Evolutionary conservation across 805 yeast species (phyloP).

Genomic region (Candida takata): DNA sequence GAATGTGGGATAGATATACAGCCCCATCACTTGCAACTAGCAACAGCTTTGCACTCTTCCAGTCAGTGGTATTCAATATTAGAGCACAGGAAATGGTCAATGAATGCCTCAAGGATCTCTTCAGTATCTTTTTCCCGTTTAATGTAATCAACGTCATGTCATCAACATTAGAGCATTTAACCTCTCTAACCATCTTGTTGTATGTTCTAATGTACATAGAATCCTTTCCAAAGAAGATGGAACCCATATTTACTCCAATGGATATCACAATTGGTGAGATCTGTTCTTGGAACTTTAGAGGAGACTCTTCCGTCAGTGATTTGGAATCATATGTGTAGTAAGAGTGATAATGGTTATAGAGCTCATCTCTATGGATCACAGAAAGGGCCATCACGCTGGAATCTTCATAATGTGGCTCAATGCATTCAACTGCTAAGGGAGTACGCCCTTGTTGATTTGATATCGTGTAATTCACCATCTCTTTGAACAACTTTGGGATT

Average conservation of each 20-base stretch:
- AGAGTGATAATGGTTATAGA: conserved; percentile 10
- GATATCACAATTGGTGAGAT: conserved; percentile 7
- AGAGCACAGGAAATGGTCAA: conserved; percentile 9
- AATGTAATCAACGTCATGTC: background rate
- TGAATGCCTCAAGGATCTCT: background rate
- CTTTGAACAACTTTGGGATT: conserved; percentile 9
- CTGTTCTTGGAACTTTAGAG: conserved; percentile 8
- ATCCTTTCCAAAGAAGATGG: conserved; percentile 11
- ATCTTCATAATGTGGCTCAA: conserved; percentile 9
- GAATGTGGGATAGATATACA: conserved; percentile 5
- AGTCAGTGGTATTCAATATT: background rate
- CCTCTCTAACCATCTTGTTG: background rate
- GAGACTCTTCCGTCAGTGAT: conserved; percentile 2
- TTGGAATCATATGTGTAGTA: conserved; percentile 5
- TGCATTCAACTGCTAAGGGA: conserved; percentile 12
- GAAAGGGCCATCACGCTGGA: conserved; percentile 6
- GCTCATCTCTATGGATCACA: conserved; percentile 13
- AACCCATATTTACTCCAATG: conserved; percentile 6
- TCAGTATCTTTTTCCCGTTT: conserved; percentile 3
- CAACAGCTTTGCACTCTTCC: conserved; percentile 2
- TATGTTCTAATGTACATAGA: conserved; percentile 10
- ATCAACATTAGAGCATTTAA: background rate
- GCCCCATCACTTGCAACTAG: conserved; percentile 6
- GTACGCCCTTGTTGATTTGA: conserved; percentile 14
- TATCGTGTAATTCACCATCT: conserved; percentile 10